Conservation (phyloP, 768 basidiomycete species). For the Hericium rajendrae region DNA sequence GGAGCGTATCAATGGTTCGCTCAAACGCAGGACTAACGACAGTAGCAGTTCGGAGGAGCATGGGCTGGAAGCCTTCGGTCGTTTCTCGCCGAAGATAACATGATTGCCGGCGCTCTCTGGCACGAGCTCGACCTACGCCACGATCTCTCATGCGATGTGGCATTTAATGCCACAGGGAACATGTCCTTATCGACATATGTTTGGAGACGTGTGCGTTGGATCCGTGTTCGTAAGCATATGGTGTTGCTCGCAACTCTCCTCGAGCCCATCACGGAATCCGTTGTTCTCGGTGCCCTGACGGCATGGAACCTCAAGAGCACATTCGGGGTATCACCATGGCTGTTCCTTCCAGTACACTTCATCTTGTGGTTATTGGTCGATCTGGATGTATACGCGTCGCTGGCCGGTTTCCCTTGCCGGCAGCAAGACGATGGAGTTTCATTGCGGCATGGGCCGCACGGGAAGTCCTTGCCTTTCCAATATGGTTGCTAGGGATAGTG, state of each 20-base stretch:
- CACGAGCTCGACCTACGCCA: conserved; percentile 86
- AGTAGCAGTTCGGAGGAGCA: conserved; percentile 20
- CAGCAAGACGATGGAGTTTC: conserved; percentile 45
- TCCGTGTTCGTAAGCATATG: conserved; percentile 94
- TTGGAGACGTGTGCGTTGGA: conserved; percentile 88
- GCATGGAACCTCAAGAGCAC: conserved; percentile 43
- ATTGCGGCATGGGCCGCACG: conserved; percentile 69
- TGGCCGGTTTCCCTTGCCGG: conserved; percentile 52
- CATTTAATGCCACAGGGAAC: conserved; percentile 78
- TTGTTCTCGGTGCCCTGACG: conserved; percentile 60
- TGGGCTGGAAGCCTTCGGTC: conserved; percentile 75
- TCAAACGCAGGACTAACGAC: conserved; percentile 31
- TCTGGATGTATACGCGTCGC: conserved; percentile 69
- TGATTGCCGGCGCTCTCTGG: conserved; percentile 90
- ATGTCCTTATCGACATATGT: conserved; percentile 84
- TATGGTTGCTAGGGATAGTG: conserved; percentile 75
- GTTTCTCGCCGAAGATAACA: conserved; percentile 97
- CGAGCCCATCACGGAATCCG: conserved; percentile 89
- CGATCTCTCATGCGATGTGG: conserved; percentile 85
- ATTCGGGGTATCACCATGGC: conserved; percentile 40
- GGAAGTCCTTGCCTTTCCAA: conserved; percentile 80
- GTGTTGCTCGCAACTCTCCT: conserved; percentile 74
- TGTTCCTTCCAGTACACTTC: conserved; percentile 53
- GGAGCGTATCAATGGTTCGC: conserved; percentile 59
- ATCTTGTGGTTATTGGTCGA: conserved; percentile 69